phyloP scores from a whole-genome alignment of 2,329 filamentous ascomycete genomes.

The Fonsecaea nubica region DNA sequence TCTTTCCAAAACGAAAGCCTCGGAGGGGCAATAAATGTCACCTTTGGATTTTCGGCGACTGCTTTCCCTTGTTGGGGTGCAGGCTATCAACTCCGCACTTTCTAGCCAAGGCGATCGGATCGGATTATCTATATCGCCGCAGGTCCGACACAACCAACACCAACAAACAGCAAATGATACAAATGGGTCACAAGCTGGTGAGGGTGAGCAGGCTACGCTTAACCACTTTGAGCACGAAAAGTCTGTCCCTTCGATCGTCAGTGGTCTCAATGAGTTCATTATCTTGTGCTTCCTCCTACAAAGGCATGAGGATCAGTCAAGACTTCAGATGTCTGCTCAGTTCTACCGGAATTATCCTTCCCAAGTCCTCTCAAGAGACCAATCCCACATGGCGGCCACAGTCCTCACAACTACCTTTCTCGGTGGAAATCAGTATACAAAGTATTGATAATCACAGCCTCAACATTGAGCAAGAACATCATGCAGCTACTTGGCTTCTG shows the following conservation, averaged over 20 bases:
- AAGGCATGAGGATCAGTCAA: not conserved
- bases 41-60: slow-evolving; percentile 2
- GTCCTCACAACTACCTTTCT: not conserved
- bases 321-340: not conserved
- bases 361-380: not conserved
- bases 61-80: not conserved
- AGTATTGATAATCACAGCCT: not conserved
- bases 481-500: not conserved
- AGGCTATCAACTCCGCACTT: slow-evolving; percentile 1
- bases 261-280: not conserved
- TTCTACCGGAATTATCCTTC: not conserved
- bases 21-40: slow-evolving; percentile 13
- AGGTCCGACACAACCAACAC: not conserved
- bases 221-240: not conserved
- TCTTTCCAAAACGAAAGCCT: slow-evolving; percentile 18
- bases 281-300: not conserved
- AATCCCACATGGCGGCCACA: not conserved
- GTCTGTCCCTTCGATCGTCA: not conserved
- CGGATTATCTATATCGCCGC: slow-evolving; percentile 13
- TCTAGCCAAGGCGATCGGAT: slow-evolving; percentile 1
- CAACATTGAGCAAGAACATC: not conserved
- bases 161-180: not conserved
- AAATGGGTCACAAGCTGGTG: not conserved
- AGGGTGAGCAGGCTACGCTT: not conserved
- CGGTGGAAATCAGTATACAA: not conserved